Conservation (phyloP, 768 basidiomycete genomes). For the Trametes gibbosa region DNA sequence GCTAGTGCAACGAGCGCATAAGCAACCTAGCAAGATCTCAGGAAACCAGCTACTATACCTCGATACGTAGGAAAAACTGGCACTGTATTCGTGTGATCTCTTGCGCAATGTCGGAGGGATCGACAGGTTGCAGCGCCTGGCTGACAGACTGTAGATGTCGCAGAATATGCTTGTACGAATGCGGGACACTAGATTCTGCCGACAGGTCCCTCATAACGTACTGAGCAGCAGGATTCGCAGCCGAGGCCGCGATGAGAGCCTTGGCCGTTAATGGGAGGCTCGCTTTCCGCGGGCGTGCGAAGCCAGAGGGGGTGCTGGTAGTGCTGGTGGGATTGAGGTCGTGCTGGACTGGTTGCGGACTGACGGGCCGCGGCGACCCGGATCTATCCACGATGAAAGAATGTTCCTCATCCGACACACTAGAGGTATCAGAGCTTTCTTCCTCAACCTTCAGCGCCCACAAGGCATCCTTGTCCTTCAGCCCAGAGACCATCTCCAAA, state of each 20-base stretch:
- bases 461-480: constrained; percentile 64
- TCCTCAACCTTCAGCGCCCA: constrained; percentile 76
- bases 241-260: constrained; percentile 35
- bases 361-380: constrained; percentile 19
- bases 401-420: constrained; percentile 53
- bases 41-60: constrained; percentile 45
- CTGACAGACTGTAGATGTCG: constrained; percentile 62
- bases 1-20: constrained; percentile 41
- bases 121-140: constrained; percentile 51
- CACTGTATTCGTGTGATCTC: constrained; percentile 81
- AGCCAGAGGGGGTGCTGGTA: neutral
- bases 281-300: constrained; percentile 59
- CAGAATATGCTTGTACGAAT: constrained; percentile 53
- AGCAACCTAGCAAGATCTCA: neutral
- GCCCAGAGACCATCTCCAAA: constrained; percentile 59
- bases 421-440: constrained; percentile 63
- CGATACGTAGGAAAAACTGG: constrained; percentile 67
- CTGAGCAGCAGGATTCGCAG: neutral
- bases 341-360: constrained; percentile 8
- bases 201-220: constrained; percentile 25
- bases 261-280: constrained; percentile 58
- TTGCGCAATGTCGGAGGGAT: constrained; percentile 71
- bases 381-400: constrained; percentile 21
- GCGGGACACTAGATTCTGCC: constrained; percentile 34
- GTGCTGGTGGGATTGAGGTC: neutral